A percentile compares a stretch with the other conserved stretches of the same genome.
Evolutionary conservation across 306 rosid genomes (phyloP).

Genomic region (Gillenia trifoliata): DNA sequence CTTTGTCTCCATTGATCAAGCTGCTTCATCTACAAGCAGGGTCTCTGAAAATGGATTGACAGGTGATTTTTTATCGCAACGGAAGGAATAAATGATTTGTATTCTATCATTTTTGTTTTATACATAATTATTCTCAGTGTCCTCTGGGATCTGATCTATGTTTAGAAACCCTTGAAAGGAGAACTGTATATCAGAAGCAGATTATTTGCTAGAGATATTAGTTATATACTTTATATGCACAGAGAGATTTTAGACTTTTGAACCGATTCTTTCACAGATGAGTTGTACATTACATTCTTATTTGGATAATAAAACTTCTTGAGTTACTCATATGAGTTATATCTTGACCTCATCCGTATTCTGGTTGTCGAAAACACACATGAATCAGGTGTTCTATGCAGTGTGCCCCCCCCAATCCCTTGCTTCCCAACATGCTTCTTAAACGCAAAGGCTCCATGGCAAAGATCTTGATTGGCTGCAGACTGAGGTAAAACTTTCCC

Average conservation of each 20-base stretch:
- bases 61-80: neutral
- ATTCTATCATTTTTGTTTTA: neutral
- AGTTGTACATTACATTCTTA: neutral
- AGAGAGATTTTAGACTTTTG: neutral
- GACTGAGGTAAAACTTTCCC: neutral
- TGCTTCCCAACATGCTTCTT: neutral
- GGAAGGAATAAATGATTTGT: neutral
- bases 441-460: neutral
- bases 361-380: neutral
- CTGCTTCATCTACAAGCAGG: neutral
- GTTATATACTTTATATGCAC: neutral
- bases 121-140: neutral
- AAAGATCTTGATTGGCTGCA: neutral
- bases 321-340: neutral
- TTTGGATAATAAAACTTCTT: neutral
- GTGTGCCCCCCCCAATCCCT: neutral
- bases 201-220: neutral
- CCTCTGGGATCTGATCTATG: neutral
- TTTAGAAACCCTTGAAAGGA: neutral
- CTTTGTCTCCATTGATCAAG: slow-evolving; percentile 37
- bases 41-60: slow-evolving; percentile 13
- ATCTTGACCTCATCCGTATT: neutral
- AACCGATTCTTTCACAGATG: slow-evolving; percentile 6
- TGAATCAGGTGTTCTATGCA: neutral
- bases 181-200: neutral